Conservation (phyloP, 129 eudicot species). For the Ambrosia trifida region DNA sequence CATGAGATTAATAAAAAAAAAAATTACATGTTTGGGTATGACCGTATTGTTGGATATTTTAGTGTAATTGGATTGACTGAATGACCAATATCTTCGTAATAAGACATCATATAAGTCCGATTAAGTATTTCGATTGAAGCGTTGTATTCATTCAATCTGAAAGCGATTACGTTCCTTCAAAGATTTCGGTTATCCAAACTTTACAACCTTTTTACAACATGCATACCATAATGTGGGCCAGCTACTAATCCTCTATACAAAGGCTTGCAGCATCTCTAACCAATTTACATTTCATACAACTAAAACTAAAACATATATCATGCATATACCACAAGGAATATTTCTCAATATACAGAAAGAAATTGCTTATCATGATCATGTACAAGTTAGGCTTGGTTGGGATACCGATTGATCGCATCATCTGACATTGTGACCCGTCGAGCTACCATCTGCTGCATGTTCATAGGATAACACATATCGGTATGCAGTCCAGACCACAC, state of each 20-base stretch:
- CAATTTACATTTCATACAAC: slow-evolving; percentile 22
- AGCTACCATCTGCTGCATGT: slow-evolving; percentile 69
- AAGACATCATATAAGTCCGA: no score
- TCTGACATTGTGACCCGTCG: slow-evolving; percentile 19
- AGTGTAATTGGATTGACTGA: no score
- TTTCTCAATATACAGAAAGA: slow-evolving; percentile 7
- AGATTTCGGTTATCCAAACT: not conserved
- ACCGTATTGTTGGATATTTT: no score
- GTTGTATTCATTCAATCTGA: no score
- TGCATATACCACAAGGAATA: not conserved
- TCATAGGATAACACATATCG: slow-evolving; percentile 79
- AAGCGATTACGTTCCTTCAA: no score
- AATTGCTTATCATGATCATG: slow-evolving; percentile 5
- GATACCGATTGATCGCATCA: slow-evolving; percentile 20
- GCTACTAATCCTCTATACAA: slow-evolving; percentile 1
- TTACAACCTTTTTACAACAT: not conserved
- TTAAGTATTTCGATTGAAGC: no score
- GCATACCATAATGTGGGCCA: not conserved
- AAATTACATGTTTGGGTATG: no score
- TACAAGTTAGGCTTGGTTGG: slow-evolving; percentile 13
- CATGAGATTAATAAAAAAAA: no score
- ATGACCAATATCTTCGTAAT: no score
- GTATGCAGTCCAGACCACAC: slow-evolving; percentile 89
- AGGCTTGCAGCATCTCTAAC: slow-evolving; percentile 10
- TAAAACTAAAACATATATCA: not conserved